A percentile compares a stretch with the other conserved stretches of the same genome.
phyloP scores from a whole-genome alignment of 2,329 filamentous ascomycete genomes.

The Ophiognomonia clavigignenti-juglandacearum region DNA sequence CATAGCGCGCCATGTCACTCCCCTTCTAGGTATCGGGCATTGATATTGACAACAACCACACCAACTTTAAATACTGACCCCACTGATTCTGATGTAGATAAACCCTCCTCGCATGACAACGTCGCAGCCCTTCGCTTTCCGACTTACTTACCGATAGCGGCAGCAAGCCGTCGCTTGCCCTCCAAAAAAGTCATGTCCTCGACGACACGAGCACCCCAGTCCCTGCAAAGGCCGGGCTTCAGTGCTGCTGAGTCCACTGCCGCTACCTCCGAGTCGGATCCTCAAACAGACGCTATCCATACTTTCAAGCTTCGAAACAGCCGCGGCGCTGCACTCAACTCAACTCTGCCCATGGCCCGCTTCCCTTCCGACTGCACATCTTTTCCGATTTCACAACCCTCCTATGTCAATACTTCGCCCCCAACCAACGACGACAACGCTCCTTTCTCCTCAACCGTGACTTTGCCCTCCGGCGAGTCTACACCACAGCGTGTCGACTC shows the following conservation, averaged over 20 bases:
- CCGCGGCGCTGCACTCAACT: conserved; percentile 19
- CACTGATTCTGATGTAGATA: no score
- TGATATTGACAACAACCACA: not conserved
- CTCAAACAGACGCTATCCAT: conserved; percentile 22
- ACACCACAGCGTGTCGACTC: conserved; percentile 15
- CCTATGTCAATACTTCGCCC: conserved; percentile 11
- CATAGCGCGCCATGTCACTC: no score
- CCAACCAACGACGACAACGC: conserved; percentile 21
- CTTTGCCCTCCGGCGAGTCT: conserved; percentile 14
- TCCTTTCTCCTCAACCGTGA: conserved; percentile 24
- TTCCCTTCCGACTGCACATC: conserved; percentile 11
- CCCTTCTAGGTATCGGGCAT: no score
- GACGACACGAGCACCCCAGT: conserved; percentile 1
- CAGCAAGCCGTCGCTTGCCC: not conserved
- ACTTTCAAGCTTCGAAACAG: conserved; percentile 18
- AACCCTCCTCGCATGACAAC: no score
- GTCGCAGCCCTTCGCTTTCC: not conserved
- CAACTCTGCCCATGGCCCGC: conserved; percentile 16
- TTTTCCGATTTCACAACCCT: conserved; percentile 11
- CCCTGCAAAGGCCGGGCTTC: conserved; percentile 13
- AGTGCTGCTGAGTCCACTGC: conserved; percentile 5
- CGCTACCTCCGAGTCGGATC: conserved; percentile 16
- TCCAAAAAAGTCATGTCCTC: conserved; percentile 11
- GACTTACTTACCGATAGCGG: not conserved
- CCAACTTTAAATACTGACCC: no score